Conservation (phyloP, 805 yeast genomes). For the Pichia paraexigua region DNA sequence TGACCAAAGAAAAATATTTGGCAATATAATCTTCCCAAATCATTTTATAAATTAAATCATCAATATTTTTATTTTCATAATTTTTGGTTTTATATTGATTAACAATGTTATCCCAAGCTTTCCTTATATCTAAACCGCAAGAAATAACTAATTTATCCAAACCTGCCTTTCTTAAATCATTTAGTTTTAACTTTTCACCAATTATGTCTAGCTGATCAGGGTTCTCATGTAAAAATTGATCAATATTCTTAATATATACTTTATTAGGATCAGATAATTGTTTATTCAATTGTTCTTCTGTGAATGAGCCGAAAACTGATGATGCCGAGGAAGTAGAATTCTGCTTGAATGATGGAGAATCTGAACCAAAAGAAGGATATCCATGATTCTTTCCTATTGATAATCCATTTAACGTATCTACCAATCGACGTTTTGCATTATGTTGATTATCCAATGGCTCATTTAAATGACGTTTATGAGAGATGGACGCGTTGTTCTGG, state of each 20-base stretch:
- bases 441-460: slow-evolving; percentile 5
- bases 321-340: not conserved
- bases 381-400: slow-evolving; percentile 1
- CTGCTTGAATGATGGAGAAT: not conserved
- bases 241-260: slow-evolving; percentile 16
- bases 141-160: slow-evolving; percentile 12
- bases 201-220: slow-evolving; percentile 13
- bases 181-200: slow-evolving; percentile 8
- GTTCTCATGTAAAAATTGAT: slow-evolving; percentile 17
- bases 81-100: slow-evolving; percentile 5
- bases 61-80: not conserved
- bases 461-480: slow-evolving; percentile 4
- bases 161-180: slow-evolving; percentile 7
- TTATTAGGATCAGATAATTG: slow-evolving; percentile 9
- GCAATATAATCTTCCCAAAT: slow-evolving; percentile 14
- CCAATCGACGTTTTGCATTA: slow-evolving; percentile 9
- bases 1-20: slow-evolving; percentile 14
- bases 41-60: slow-evolving; percentile 6
- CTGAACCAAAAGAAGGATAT: not conserved
- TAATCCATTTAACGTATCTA: slow-evolving; percentile 7
- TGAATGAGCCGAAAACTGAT: slow-evolving; percentile 8
- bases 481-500: not conserved
- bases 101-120: slow-evolving; percentile 10
- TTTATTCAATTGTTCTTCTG: slow-evolving; percentile 4
- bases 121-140: slow-evolving; percentile 7